Conservation (phyloP, 2,329 filamentous ascomycete species). For the Parafenestella ontariensis region DNA sequence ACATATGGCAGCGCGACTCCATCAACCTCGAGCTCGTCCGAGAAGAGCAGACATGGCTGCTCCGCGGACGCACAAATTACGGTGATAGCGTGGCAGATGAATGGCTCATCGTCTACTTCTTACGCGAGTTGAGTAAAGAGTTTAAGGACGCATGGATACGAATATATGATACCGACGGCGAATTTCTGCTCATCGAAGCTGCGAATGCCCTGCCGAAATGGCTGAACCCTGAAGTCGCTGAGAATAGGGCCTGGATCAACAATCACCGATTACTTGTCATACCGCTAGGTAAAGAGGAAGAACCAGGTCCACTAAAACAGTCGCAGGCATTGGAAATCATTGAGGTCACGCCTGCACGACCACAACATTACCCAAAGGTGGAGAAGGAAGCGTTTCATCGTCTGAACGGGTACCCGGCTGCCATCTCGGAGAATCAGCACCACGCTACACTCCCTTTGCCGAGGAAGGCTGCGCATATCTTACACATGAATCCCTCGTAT, state of each 20-base stretch:
- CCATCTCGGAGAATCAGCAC: constrained; percentile 79
- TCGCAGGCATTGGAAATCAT: constrained; percentile 70
- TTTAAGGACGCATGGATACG: constrained; percentile 81
- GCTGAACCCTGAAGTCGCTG: constrained; percentile 89
- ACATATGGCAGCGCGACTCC: constrained; percentile 92
- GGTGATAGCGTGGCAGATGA: constrained; percentile 97
- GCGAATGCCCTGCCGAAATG: constrained; percentile 86
- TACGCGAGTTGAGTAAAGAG: constrained; percentile 78
- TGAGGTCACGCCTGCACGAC: constrained; percentile 59
- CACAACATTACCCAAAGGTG: constrained; percentile 76
- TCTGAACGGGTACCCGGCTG: constrained; percentile 79
- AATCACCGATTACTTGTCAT: constrained; percentile 78
- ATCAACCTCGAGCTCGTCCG: constrained; percentile 72
- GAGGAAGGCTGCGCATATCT: constrained; percentile 78
- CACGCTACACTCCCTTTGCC: constrained; percentile 76
- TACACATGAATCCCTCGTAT: constrained; percentile 76
- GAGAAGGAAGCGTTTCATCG: constrained; percentile 92
- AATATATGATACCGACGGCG: constrained; percentile 86
- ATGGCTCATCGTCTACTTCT: constrained; percentile 92
- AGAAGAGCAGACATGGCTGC: constrained; percentile 65
- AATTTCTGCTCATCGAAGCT: constrained; percentile 94
- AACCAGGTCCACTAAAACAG: constrained; percentile 61
- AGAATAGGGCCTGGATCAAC: constrained; percentile 89
- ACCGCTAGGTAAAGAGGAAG: constrained; percentile 54
- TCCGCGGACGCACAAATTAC: constrained; percentile 82